These are phyloP conservation scores for Diaporthe nobilis DNA, from an alignment of 2,329 filamentous ascomycete species.

Conservation along the genomic window DNA sequence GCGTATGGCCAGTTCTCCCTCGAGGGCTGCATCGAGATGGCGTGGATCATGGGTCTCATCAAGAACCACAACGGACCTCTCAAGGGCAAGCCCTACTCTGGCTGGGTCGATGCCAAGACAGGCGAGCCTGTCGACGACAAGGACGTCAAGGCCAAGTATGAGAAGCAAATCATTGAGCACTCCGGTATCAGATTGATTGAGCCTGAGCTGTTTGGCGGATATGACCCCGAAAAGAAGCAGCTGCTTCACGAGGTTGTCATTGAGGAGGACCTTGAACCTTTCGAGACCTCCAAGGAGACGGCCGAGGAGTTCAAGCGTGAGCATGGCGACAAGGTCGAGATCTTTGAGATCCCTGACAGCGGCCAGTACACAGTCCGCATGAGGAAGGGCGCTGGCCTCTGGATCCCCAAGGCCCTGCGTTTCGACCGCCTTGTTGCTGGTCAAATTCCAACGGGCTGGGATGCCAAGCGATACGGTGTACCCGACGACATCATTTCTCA, in stretches of 20 bases:
- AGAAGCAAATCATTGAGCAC: conserved; percentile 96
- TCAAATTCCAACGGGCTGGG: conserved; percentile 97
- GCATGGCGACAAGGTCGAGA: conserved; percentile 97
- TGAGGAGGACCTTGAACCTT: conserved; percentile 95
- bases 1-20: conserved; percentile 96
- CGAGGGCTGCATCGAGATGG: conserved; percentile 99
- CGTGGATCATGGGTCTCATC: conserved; percentile 99
- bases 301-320: conserved; percentile 97
- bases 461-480: conserved; percentile 95
- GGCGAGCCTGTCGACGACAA: conserved; percentile 98
- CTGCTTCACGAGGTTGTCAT: conserved; percentile 98
- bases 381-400: conserved; percentile 93
- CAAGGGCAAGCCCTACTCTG: conserved; percentile 96
- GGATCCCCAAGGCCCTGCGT: conserved; percentile 96
- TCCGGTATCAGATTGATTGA: conserved; percentile 98
- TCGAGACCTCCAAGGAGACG: conserved; percentile 97
- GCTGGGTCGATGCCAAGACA: conserved; percentile 95
- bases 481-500: conserved; percentile 98
- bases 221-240: conserved; percentile 99
- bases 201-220: conserved; percentile 95
- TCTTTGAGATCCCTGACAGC: conserved; percentile 94
- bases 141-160: conserved; percentile 97
- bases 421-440: conserved; percentile 98
- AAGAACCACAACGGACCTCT: conserved; percentile 97
- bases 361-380: conserved; percentile 95